Percentiles rank a stretch among this genome's conserved stretches.
These are phyloP conservation scores for Zizania palustris DNA, from an alignment of 202 grass and related monocot species.

Conservation along the genomic window DNA sequence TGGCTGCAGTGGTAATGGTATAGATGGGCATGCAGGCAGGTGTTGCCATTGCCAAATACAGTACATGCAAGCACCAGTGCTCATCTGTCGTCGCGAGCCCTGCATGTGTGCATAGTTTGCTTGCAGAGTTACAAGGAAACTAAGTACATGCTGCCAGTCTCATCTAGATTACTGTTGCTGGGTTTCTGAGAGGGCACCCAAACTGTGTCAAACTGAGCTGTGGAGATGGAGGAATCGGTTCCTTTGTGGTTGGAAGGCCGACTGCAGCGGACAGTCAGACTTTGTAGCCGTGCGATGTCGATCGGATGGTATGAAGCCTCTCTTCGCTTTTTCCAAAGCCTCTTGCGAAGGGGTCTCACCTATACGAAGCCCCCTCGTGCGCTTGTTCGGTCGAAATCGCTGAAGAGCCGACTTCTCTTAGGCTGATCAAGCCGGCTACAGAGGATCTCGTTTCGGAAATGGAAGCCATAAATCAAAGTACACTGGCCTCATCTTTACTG, in stretches of 20 bases:
- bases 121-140: not conserved
- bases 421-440: too few relatives aligned
- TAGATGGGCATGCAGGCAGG: not conserved
- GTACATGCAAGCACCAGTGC: not conserved
- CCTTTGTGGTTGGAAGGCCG: too few relatives aligned
- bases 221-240: too few relatives aligned
- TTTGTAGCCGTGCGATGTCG: too few relatives aligned
- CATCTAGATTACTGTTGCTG: not conserved
- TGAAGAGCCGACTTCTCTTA: too few relatives aligned
- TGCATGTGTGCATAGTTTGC: not conserved
- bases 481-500: not conserved
- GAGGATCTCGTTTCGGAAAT: not conserved
- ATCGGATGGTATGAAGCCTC: too few relatives aligned
- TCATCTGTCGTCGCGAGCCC: constrained; percentile 13
- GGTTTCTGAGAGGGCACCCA: not conserved
- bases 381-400: too few relatives aligned
- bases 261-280: too few relatives aligned
- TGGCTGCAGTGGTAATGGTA: too few relatives aligned
- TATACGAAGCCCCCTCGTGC: too few relatives aligned
- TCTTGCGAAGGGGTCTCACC: too few relatives aligned
- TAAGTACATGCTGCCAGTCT: not conserved
- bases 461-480: not conserved
- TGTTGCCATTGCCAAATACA: not conserved
- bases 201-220: not conserved
- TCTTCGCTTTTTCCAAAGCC: too few relatives aligned